Evolutionary conservation across 2,329 filamentous ascomycete genomes (phyloP).

Genomic region (Drechslerella stenobrocha): DNA sequence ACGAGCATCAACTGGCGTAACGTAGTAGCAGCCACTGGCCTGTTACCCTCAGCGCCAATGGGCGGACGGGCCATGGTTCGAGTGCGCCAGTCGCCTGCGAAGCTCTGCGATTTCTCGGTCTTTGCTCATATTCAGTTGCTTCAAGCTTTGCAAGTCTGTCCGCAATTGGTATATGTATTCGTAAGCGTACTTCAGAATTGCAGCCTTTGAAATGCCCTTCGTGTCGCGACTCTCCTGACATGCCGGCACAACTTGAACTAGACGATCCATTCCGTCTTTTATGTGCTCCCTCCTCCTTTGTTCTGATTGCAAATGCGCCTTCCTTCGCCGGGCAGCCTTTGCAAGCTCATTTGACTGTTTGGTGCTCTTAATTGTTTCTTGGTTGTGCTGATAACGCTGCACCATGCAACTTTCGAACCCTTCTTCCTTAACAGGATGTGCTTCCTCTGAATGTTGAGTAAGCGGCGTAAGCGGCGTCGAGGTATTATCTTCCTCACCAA

Average conservation of each 20-base stretch:
- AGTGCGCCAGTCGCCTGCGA: constrained; percentile 30
- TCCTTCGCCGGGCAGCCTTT: constrained; percentile 50
- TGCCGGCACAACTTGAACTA: constrained; percentile 52
- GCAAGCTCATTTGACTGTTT: constrained; percentile 36
- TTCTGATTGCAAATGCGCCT: constrained; percentile 53
- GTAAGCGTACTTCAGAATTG: constrained; percentile 52
- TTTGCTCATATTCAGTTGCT: constrained; percentile 30
- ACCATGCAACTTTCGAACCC: constrained; percentile 27
- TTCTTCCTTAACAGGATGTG: constrained; percentile 31
- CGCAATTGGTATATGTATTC: constrained; percentile 52
- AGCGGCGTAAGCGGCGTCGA: constrained; percentile 41
- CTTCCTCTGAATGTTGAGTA: constrained; percentile 42
- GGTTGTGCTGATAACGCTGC: constrained; percentile 37
- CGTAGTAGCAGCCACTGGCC: not conserved
- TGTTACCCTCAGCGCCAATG: constrained; percentile 29
- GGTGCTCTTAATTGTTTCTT: constrained; percentile 19
- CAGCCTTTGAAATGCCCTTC: constrained; percentile 51
- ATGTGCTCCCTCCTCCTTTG: constrained; percentile 53
- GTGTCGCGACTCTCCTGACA: constrained; percentile 50
- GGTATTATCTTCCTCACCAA: constrained; percentile 31
- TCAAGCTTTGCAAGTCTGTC: constrained; percentile 31
- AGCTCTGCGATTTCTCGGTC: constrained; percentile 46
- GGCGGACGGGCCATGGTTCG: constrained; percentile 14
- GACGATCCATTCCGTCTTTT: constrained; percentile 53
- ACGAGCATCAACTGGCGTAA: too few species aligned